These are phyloP conservation scores for Fonsecaea erecta DNA, from an alignment of 2,329 filamentous ascomycete genomes.

Conservation along the genomic window DNA sequence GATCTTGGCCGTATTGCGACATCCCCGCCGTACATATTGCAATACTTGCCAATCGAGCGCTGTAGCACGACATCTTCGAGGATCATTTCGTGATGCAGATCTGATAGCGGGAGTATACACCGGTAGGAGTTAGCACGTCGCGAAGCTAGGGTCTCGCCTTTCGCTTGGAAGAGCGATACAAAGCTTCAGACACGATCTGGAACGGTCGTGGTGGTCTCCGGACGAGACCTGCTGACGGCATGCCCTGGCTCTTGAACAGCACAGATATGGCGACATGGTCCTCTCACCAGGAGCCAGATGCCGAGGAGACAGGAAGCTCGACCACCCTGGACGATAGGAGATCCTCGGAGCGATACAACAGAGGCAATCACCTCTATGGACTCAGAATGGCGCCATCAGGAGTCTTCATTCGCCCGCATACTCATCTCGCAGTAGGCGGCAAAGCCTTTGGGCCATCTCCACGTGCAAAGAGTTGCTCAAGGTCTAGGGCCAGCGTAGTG, in stretches of 20 bases:
- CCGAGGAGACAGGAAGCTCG: not conserved
- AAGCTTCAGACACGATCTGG: conserved; percentile 1
- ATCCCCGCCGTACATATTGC: not conserved
- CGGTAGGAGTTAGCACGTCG: not conserved
- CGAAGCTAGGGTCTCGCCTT: not conserved
- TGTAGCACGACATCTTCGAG: not conserved
- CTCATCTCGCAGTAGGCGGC: too few relatives aligned
- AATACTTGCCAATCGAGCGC: not conserved
- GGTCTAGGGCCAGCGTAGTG: not conserved
- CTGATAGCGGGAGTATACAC: not conserved
- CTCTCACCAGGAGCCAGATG: not conserved
- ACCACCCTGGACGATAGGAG: not conserved
- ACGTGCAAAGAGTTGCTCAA: not conserved
- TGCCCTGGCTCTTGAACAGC: not conserved
- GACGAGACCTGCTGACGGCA: not conserved
- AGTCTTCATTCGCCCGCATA: not conserved
- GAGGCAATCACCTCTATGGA: not conserved
- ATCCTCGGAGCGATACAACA: not conserved
- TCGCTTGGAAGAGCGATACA: not conserved
- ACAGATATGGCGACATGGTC: not conserved
- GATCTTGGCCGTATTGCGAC: conserved; percentile 10
- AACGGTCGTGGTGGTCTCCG: not conserved
- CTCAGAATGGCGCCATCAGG: not conserved
- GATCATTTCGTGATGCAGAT: not conserved
- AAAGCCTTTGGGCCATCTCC: not conserved